Conservation (phyloP, 2,329 filamentous ascomycete genomes). For the Hypoxylon sp. region DNA sequence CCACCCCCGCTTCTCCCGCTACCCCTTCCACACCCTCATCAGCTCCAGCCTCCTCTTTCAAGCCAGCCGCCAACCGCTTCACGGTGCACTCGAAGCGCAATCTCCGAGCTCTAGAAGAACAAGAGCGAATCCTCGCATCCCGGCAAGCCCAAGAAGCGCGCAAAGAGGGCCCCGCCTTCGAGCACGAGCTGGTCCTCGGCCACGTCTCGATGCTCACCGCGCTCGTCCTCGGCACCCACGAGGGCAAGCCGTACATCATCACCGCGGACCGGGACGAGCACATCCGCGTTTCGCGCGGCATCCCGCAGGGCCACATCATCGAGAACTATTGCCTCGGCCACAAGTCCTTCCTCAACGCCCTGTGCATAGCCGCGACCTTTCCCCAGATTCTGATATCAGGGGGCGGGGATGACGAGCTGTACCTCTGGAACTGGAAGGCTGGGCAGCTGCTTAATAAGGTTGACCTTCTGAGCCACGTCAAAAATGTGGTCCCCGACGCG, state of each 20-base stretch:
- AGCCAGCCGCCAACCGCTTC: conserved; percentile 67
- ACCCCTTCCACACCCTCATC: conserved; percentile 46
- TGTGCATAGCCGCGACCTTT: conserved; percentile 72
- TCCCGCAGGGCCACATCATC: conserved; percentile 88
- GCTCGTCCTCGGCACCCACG: conserved; percentile 43
- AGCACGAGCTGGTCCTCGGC: conserved; percentile 84
- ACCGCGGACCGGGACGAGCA: conserved; percentile 76
- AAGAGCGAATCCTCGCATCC: conserved; percentile 59
- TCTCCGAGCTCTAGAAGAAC: conserved; percentile 71
- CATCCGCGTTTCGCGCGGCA: conserved; percentile 86
- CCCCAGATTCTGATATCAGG: conserved; percentile 78
- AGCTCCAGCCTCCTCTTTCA: conserved; percentile 53
- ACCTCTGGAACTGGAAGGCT: conserved; percentile 85
- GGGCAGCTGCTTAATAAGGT: conserved; percentile 68
- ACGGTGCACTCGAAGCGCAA: conserved; percentile 77
- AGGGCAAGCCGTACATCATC: conserved; percentile 65
- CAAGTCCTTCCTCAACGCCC: conserved; percentile 82
- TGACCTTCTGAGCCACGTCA: conserved; percentile 64
- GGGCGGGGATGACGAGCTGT: conserved; percentile 84
- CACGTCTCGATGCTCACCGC: conserved; percentile 97
- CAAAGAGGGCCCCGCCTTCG: conserved; percentile 69
- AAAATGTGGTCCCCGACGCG: conserved; percentile 55
- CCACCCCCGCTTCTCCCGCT: conserved; percentile 22
- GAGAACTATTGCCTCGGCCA: conserved; percentile 93
- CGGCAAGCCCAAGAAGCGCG: conserved; percentile 47